phyloP scores from a whole-genome alignment of 495 filamentous ascomycete species.

The Aspergillus bertholletiae region DNA sequence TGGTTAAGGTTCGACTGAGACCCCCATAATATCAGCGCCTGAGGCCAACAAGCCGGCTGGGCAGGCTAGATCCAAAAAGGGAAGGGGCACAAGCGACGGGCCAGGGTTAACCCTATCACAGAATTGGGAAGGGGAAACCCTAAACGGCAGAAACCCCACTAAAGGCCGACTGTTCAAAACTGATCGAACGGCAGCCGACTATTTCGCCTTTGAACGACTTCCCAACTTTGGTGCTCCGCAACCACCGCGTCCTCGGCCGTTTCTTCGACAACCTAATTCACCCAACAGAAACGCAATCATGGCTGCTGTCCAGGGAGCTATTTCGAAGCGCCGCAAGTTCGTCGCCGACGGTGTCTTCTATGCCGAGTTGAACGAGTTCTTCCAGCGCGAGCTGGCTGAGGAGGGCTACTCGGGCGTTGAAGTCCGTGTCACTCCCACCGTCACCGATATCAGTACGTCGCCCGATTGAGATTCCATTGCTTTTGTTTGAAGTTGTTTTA shows the following conservation, averaged over 20 bases:
- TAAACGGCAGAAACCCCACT: constrained; percentile 43
- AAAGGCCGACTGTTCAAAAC: constrained; percentile 34
- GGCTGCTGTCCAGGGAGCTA: constrained; percentile 66
- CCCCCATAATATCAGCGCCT: not conserved
- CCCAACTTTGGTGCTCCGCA: constrained; percentile 21
- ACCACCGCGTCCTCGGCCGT: constrained; percentile 26
- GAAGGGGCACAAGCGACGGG: constrained; percentile 41
- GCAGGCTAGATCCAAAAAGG: constrained; percentile 13
- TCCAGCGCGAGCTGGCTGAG: constrained; percentile 99
- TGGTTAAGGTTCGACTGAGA: not conserved
- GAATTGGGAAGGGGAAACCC: constrained; percentile 33
- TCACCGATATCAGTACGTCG: constrained; percentile 92
- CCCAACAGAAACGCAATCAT: constrained; percentile 50
- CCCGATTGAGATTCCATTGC: constrained; percentile 11
- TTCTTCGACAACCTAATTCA: constrained; percentile 38
- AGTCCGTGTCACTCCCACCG: constrained; percentile 98
- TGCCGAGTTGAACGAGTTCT: constrained; percentile 99
- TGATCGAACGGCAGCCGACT: constrained; percentile 21
- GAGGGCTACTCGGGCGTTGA: constrained; percentile 99
- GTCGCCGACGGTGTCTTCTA: constrained; percentile 99
- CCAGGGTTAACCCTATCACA: constrained; percentile 42
- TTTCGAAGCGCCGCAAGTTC: constrained; percentile 99
- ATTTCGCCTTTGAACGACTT: constrained; percentile 32
- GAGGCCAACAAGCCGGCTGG: not conserved
- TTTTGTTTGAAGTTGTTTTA: constrained; percentile 12